phyloP scores from a whole-genome alignment of 805 yeast species.

The Candida nitratophila region DNA sequence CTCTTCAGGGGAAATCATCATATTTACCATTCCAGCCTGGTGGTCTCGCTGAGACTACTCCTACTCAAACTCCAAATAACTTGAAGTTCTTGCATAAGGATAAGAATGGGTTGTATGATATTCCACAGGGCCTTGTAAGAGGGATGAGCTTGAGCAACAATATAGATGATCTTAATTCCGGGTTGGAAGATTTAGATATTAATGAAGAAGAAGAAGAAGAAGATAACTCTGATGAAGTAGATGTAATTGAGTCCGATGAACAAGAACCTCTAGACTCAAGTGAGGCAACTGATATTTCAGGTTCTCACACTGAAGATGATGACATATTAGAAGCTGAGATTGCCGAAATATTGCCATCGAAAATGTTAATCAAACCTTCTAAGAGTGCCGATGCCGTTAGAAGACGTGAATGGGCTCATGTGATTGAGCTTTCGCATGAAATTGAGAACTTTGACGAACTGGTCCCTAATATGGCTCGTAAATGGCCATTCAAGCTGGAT shows the following conservation, averaged over 20 bases:
- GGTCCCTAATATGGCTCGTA: conserved; percentile 88
- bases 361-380: conserved; percentile 5
- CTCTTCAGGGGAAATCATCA: conserved; percentile 62
- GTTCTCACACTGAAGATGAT: conserved; percentile 26
- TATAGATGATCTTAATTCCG: conserved; percentile 6
- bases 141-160: conserved; percentile 38
- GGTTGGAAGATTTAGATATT: conserved; percentile 3
- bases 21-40: conserved; percentile 93
- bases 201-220: conserved; percentile 5
- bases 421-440: conserved; percentile 78
- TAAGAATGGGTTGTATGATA: conserved; percentile 67
- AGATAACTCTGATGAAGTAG: neutral
- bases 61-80: conserved; percentile 7
- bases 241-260: conserved; percentile 29
- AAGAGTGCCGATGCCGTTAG: conserved; percentile 2
- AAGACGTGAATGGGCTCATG: conserved; percentile 82
- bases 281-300: conserved; percentile 25
- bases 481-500: conserved; percentile 93
- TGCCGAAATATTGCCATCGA: conserved; percentile 20
- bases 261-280: conserved; percentile 18
- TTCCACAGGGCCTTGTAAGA: conserved; percentile 75
- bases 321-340: conserved; percentile 19
- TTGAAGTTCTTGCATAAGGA: conserved; percentile 53
- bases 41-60: conserved; percentile 36
- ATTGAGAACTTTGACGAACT: conserved; percentile 80